These are phyloP conservation scores for Podospora pseudopauciseta DNA, from an alignment of 495 filamentous ascomycete genomes.

Conservation along the genomic window DNA sequence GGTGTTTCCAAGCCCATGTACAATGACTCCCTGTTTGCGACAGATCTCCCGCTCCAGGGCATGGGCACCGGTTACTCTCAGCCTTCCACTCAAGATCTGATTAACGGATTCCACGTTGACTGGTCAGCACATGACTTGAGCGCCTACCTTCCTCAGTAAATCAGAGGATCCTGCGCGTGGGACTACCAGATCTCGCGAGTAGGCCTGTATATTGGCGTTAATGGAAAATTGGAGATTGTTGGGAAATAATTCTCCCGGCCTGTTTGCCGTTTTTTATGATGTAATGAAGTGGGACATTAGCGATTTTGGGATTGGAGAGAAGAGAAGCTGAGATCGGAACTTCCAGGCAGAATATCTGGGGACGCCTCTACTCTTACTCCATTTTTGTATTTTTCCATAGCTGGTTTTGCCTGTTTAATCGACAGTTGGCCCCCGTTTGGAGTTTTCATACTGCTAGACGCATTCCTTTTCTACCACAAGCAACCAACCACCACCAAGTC, in stretches of 20 bases:
- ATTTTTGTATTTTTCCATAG: conserved; percentile 19
- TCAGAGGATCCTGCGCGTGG: neutral
- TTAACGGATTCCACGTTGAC: conserved; percentile 37
- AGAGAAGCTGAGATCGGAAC: neutral
- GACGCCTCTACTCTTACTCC: conserved; percentile 9
- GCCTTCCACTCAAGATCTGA: conserved; percentile 40
- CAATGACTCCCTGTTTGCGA: conserved; percentile 36
- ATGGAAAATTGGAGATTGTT: neutral
- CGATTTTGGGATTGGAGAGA: conserved; percentile 6
- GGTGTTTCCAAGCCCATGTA: conserved; percentile 32
- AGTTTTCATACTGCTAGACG: conserved; percentile 6
- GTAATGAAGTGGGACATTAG: conserved; percentile 19
- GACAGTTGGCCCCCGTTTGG: conserved; percentile 13
- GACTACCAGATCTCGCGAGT: neutral
- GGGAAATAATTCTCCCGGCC: neutral
- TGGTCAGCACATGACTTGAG: conserved; percentile 40
- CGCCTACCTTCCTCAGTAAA: conserved; percentile 28
- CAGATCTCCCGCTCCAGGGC: conserved; percentile 33
- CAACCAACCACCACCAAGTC: neutral
- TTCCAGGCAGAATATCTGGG: neutral
- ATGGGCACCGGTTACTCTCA: conserved; percentile 39
- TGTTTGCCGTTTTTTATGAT: conserved; percentile 21
- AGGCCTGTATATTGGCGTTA: neutral
- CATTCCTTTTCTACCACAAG: neutral
- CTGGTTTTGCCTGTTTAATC: conserved; percentile 14